Base-by-base conservation (phyloP, 441 rosid species). In the Gossypium trilobum region DNA sequence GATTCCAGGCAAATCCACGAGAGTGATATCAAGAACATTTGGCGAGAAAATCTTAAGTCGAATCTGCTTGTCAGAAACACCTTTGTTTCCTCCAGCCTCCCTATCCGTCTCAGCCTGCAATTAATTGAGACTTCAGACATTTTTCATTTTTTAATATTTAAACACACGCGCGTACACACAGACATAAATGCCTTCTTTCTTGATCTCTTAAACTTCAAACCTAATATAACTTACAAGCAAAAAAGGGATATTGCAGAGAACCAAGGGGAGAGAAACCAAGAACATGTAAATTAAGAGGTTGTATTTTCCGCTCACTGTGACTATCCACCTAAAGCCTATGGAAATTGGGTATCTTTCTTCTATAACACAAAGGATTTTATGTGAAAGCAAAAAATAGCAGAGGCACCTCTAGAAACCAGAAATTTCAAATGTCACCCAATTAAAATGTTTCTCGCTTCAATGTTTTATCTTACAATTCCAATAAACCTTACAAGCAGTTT, bases 1-100 rank as follows among this genome's bases (percentile, higher is more conserved):
- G 72, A 92, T 87, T 64, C 97, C 97, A 55, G 97, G 97, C 72
- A 92, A 86, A 82, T 92, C 97, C 67, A 92, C 97, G 64, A 92
- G 91, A 27, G 97, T 90, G 19, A 92, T 92, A 82, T 92, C 95
- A 58, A 92, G 86, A 77, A 92, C 96, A 83, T 90, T 87, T 0
- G 97, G 97, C 2, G 97, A 92, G 80, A 79, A 87, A 67, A 92
- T 92, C 83, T 92, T 90, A 75, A 92, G 79, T 29, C 96, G 88
- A 70, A 92, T 92, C 81, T 89, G 96, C 81, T 85, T 84, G 84
- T 92, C 97, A 4, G 92, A 83, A 67, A 91, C 89, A 60, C 94
- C 97, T 82, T 87, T 91, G 81, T 88, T 87, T 39, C 75, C 90
- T 57, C 97, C 97, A 7, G 91, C 94, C 77, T 85, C 92, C 81